A percentile compares a stretch with the other conserved stretches of the same genome.
phyloP scores from a whole-genome alignment of 352 stramenopile species.

The Phytophthora citricola region DNA sequence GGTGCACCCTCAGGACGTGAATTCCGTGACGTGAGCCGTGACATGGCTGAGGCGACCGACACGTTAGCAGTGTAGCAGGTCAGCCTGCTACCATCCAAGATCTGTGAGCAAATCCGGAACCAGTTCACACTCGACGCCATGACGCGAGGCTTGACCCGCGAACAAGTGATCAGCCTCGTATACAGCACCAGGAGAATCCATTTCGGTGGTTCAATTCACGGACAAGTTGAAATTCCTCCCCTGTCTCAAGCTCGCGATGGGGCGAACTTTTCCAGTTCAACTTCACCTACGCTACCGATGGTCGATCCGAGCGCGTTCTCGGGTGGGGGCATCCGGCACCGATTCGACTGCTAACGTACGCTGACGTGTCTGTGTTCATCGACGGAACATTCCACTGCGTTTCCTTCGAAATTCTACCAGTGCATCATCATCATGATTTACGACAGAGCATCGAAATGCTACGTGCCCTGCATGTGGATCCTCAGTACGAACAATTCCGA shows the following conservation, averaged over 20 bases:
- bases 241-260: background rate
- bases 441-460: constrained; percentile 13
- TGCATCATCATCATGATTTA: constrained; percentile 14
- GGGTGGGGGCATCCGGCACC: constrained; percentile 30
- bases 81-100: constrained; percentile 54
- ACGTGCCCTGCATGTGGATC: constrained; percentile 8
- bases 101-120: constrained; percentile 87
- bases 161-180: constrained; percentile 86
- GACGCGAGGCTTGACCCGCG: constrained; percentile 35
- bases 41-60: constrained; percentile 10
- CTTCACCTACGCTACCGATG: constrained; percentile 15
- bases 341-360: constrained; percentile 22
- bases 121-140: no score
- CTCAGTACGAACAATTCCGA: constrained; percentile 3
- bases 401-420: background rate
- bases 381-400: constrained; percentile 32
- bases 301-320: constrained; percentile 14
- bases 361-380: constrained; percentile 22
- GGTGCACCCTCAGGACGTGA: no score
- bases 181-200: constrained; percentile 1
- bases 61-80: constrained; percentile 1
- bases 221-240: constrained; percentile 15
- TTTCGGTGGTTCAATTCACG: constrained; percentile 3
- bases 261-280: constrained; percentile 29
- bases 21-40: background rate